Conservation (phyloP, 306 rosid genomes). For the Trifolium fragiferum region DNA sequence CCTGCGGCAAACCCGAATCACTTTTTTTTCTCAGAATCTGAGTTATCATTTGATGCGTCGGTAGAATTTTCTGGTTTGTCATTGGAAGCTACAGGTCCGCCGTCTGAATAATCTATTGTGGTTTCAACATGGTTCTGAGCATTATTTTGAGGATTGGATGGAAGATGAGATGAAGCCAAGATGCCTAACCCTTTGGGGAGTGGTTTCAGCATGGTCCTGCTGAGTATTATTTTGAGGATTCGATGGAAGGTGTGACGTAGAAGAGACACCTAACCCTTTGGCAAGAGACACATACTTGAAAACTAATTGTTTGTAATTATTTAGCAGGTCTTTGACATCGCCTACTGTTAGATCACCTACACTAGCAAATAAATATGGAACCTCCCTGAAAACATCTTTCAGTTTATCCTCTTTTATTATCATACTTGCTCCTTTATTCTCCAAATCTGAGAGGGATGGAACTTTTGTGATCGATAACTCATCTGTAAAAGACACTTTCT, state of each 20-base stretch:
- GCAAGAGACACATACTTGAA: conserved; percentile 83
- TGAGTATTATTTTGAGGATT: conserved; percentile 50
- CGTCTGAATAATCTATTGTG: conserved; percentile 49
- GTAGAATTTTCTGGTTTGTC: conserved; percentile 47
- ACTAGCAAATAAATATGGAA: conserved; percentile 79
- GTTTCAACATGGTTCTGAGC: conserved; percentile 52
- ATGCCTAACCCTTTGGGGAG: conserved; percentile 79
- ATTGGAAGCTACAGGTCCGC: conserved; percentile 43
- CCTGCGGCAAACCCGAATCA: conserved; percentile 54
- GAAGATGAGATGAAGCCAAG: conserved; percentile 47
- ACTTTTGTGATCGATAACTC: conserved; percentile 53
- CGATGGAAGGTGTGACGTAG: conserved; percentile 49
- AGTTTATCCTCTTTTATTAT: conserved; percentile 72
- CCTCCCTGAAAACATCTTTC: conserved; percentile 70
- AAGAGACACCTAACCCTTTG: conserved; percentile 67
- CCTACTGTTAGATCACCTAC: conserved; percentile 74
- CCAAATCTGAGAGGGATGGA: conserved; percentile 91
- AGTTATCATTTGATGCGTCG: conserved; percentile 43
- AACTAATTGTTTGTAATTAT: conserved; percentile 83
- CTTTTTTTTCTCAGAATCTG: conserved; percentile 54
- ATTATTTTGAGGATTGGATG: conserved; percentile 49
- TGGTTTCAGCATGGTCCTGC: conserved; percentile 37
- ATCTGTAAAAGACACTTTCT: conserved; percentile 53
- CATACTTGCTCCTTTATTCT: conserved; percentile 79
- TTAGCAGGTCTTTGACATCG: conserved; percentile 84